These are phyloP conservation scores for Monilinia vaccinii-corymbosi DNA, from an alignment of 2,329 filamentous ascomycete species.

Conservation along the genomic window DNA sequence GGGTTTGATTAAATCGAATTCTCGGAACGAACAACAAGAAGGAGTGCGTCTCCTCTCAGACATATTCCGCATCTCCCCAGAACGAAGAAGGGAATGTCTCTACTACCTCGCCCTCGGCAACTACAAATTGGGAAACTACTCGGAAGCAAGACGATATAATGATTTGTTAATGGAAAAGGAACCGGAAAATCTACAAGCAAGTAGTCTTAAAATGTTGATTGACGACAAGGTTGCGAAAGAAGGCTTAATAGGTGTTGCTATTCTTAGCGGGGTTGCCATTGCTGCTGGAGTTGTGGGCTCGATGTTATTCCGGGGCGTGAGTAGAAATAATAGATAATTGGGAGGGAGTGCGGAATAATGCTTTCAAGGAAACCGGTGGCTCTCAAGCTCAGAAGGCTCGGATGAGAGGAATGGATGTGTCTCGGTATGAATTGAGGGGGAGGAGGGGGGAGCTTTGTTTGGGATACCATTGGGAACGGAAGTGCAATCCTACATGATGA, in stretches of 20 bases:
- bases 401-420: not conserved
- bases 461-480: constrained; percentile 21
- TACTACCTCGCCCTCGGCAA: constrained; percentile 97
- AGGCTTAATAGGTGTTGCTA: constrained; percentile 87
- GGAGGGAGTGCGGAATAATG: not conserved
- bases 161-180: constrained; percentile 86
- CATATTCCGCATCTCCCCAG: constrained; percentile 88
- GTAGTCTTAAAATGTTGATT: constrained; percentile 77
- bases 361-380: not conserved
- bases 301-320: constrained; percentile 68
- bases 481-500: constrained; percentile 1
- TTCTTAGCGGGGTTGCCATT: constrained; percentile 85
- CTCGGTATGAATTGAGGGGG: constrained; percentile 8
- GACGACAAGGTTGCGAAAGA: constrained; percentile 96
- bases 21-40: constrained; percentile 80
- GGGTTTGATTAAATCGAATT: constrained; percentile 90
- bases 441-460: constrained; percentile 15
- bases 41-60: constrained; percentile 89
- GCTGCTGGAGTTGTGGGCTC: constrained; percentile 90
- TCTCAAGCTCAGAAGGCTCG: not conserved
- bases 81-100: constrained; percentile 91
- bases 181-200: constrained; percentile 81
- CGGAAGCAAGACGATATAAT: constrained; percentile 89
- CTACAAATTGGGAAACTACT: constrained; percentile 97
- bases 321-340: constrained; percentile 38